Percentiles rank a stretch among this genome's conserved stretches.
These are phyloP conservation scores for Puccinia hordei DNA, from an alignment of 1,284 basidiomycete species.

Conservation along the genomic window DNA sequence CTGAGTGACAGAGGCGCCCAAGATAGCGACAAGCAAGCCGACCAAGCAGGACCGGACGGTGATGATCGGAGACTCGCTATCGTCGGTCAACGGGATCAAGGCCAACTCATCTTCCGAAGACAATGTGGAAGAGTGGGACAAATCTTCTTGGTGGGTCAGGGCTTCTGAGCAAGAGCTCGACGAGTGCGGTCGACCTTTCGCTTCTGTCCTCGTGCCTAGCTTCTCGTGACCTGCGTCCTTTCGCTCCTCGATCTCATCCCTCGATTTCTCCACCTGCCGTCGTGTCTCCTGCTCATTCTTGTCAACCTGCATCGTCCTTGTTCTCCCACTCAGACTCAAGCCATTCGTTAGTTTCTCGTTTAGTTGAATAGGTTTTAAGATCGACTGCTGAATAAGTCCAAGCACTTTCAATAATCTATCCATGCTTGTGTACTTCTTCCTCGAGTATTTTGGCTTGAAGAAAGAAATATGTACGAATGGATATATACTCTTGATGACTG, in stretches of 20 bases:
- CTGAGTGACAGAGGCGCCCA: slow-evolving; percentile 44
- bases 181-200: no score
- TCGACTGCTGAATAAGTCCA: not conserved
- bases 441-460: no score
- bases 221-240: no score
- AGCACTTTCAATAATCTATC: not conserved
- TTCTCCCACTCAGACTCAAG: no score
- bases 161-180: not conserved
- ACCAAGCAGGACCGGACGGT: slow-evolving; percentile 30
- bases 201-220: no score
- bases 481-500: no score
- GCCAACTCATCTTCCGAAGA: slow-evolving; percentile 6
- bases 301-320: not conserved
- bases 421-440: not conserved
- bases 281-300: not conserved
- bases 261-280: not conserved
- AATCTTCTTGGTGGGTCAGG: not conserved
- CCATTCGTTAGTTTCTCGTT: not conserved
- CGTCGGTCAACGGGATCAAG: slow-evolving; percentile 35
- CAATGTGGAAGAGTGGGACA: not conserved
- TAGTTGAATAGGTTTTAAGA: not conserved
- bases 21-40: slow-evolving; percentile 17
- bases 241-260: not conserved
- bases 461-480: no score
- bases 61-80: slow-evolving; percentile 15